Conservation (phyloP, 257 asterid species). For the Lycium barbarum region DNA sequence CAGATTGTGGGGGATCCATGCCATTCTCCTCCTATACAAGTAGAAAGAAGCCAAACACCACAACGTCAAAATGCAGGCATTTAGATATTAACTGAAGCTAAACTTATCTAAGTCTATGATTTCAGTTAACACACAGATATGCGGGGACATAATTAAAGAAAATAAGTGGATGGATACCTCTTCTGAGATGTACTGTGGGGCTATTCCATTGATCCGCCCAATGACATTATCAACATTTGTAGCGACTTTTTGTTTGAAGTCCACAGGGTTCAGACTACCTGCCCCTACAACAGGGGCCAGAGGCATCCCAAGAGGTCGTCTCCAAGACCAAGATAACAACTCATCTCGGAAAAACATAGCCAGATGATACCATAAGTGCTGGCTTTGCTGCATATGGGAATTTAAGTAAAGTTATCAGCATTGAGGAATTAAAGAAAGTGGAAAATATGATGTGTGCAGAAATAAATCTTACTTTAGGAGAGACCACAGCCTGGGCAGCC, state of each 20-base stretch:
- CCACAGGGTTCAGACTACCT: constrained; percentile 75
- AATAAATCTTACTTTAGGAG: constrained; percentile 78
- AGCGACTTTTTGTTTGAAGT: constrained; percentile 80
- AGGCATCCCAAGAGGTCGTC: constrained; percentile 91
- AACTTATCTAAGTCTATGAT: neutral
- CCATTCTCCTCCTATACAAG: constrained; percentile 76
- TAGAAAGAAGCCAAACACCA: neutral
- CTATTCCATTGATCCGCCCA: constrained; percentile 75
- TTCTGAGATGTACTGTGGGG: constrained; percentile 89
- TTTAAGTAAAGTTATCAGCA: constrained; percentile 32
- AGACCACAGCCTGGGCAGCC: constrained; percentile 96
- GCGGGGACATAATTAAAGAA: neutral
- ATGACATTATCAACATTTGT: constrained; percentile 90
- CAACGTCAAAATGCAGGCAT: neutral
- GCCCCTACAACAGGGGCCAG: constrained; percentile 70
- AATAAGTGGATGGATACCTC: constrained; percentile 60
- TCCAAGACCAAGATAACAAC: constrained; percentile 98
- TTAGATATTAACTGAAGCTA: neutral
- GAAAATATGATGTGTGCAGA: constrained; percentile 1
- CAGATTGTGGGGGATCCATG: constrained; percentile 93
- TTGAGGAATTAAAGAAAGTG: neutral
- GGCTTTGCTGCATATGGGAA: constrained; percentile 79
- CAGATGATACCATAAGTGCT: constrained; percentile 95
- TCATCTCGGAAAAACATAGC: constrained; percentile 99
- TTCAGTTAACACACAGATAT: neutral